These are phyloP conservation scores for Glomus cerebriforme DNA, from an alignment of 192 early-diverging fungal genomes.

Conservation along the genomic window DNA sequence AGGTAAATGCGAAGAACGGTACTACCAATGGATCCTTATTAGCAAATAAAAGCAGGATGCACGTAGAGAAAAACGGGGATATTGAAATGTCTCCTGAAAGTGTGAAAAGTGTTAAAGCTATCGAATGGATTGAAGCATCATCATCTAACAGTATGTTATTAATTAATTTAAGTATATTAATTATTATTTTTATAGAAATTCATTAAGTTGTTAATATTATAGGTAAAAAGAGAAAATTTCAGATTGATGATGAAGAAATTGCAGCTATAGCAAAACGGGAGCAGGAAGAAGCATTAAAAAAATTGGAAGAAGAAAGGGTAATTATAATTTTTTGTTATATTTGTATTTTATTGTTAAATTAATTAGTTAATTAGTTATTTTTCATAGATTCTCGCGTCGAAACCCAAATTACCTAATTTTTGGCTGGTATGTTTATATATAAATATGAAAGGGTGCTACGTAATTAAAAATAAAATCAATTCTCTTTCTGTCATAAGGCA, in stretches of 20 bases:
- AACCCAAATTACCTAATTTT: conserved; percentile 46
- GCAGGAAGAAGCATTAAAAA: conserved; percentile 34
- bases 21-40: too few relatives aligned
- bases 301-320: conserved; percentile 40
- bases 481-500: too few relatives aligned
- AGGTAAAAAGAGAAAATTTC: conserved; percentile 42
- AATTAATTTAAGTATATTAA: background rate
- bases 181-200: background rate
- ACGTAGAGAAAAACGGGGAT: background rate
- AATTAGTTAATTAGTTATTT: background rate
- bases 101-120: background rate
- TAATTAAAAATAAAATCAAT: background rate
- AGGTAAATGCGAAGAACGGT: background rate
- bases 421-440: conserved; percentile 30
- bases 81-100: background rate
- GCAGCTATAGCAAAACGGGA: conserved; percentile 38
- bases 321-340: background rate
- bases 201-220: background rate
- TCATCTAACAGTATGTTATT: conserved; percentile 17
- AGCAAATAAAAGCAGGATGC: background rate
- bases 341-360: background rate
- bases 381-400: conserved; percentile 35
- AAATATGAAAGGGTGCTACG: background rate
- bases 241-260: conserved; percentile 35
- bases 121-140: background rate